phyloP scores from a whole-genome alignment of 192 early-diverging fungal genomes.

The Coemansia sp. region DNA sequence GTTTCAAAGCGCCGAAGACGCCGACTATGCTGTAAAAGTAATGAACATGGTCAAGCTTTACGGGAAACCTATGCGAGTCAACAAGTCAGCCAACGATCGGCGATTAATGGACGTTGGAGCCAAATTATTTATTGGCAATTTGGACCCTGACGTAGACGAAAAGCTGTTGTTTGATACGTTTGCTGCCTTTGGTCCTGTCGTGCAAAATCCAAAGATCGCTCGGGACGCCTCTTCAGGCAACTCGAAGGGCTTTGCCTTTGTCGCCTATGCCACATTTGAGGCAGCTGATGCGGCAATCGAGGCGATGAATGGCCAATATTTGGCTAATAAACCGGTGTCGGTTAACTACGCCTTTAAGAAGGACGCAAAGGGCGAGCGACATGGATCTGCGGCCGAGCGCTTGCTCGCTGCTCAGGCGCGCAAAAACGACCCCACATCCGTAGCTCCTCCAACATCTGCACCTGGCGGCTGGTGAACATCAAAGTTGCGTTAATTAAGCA shows the following conservation, averaged over 20 bases:
- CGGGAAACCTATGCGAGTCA: constrained; percentile 93
- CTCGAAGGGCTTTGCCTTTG: constrained; percentile 92
- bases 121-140: constrained; percentile 92
- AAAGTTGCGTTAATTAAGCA: constrained; percentile 1
- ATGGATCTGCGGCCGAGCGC: constrained; percentile 91
- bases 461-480: not conserved
- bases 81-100: constrained; percentile 86
- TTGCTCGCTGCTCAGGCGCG: constrained; percentile 85
- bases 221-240: constrained; percentile 82
- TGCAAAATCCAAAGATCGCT: constrained; percentile 82
- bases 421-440: constrained; percentile 62
- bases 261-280: constrained; percentile 91
- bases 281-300: constrained; percentile 95
- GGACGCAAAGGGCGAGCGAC: constrained; percentile 95
- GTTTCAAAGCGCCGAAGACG: constrained; percentile 91
- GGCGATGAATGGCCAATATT: constrained; percentile 96
- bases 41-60: constrained; percentile 97
- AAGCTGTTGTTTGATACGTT: constrained; percentile 93
- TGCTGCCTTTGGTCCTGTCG: constrained; percentile 88
- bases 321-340: constrained; percentile 90
- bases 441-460: not conserved
- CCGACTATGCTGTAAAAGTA: constrained; percentile 94
- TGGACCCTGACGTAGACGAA: constrained; percentile 91
- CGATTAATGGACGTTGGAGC: constrained; percentile 92
- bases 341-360: constrained; percentile 97